Conservation (phyloP, 768 basidiomycete species). For the Panaeolus papilionaceus region DNA sequence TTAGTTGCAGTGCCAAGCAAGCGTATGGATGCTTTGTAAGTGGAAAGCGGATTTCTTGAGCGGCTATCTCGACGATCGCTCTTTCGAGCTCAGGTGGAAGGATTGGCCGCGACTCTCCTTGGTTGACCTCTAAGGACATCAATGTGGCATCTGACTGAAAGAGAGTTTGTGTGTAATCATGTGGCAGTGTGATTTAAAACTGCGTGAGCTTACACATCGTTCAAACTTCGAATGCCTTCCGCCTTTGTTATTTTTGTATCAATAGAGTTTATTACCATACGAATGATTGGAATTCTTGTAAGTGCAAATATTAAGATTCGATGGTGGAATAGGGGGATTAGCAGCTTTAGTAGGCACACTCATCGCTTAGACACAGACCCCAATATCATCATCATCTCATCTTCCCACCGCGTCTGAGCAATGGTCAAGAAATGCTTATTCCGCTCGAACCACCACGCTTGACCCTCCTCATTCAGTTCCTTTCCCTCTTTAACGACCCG, state of each 20-base stretch:
- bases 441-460: background rate
- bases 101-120: background rate
- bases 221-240: too few relatives aligned
- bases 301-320: too few relatives aligned
- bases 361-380: too few relatives aligned
- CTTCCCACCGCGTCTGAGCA: too few relatives aligned
- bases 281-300: too few relatives aligned
- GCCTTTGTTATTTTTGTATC: too few relatives aligned
- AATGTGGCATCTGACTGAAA: background rate
- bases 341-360: too few relatives aligned
- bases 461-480: background rate
- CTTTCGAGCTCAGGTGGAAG: background rate
- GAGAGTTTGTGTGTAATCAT: background rate
- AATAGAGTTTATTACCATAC: too few relatives aligned
- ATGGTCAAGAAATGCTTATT: background rate
- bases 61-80: background rate
- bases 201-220: too few relatives aligned
- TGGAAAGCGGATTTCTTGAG: background rate
- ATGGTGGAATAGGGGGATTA: too few relatives aligned
- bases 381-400: too few relatives aligned
- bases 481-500: background rate
- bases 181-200: background rate
- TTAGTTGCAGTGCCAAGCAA: background rate
- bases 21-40: background rate
- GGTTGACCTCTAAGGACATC: background rate